Evolutionary conservation across 1,139 yeast species (phyloP).

Genomic region (Zygoascus sp.): DNA sequence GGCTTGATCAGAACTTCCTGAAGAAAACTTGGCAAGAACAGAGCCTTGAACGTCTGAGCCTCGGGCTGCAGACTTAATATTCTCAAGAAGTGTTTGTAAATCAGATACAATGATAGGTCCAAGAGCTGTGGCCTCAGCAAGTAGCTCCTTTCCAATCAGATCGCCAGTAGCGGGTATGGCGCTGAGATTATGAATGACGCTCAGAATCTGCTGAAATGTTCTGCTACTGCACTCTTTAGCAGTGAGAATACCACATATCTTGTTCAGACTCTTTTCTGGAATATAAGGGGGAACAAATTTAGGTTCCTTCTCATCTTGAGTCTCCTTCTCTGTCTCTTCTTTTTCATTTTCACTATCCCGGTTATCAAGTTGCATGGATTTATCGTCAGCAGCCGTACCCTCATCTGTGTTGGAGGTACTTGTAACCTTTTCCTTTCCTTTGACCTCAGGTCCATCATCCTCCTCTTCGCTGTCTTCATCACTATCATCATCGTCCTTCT

Average conservation of each 20-base stretch:
- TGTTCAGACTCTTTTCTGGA: slow-evolving; percentile 58
- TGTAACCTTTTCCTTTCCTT: slow-evolving; percentile 13
- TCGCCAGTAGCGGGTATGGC: slow-evolving; percentile 57
- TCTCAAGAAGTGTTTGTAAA: slow-evolving; percentile 47
- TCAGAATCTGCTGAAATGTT: slow-evolving; percentile 79
- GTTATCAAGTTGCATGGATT: neutral
- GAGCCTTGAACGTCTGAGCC: slow-evolving; percentile 50
- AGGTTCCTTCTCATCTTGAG: slow-evolving; percentile 15
- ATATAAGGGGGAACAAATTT: slow-evolving; percentile 55
- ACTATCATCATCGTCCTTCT: slow-evolving; percentile 17
- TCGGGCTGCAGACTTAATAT: slow-evolving; percentile 39
- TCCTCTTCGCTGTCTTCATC: slow-evolving; percentile 18
- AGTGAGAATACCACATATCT: slow-evolving; percentile 64
- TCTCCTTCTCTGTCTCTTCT: slow-evolving; percentile 4
- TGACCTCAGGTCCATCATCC: slow-evolving; percentile 17
- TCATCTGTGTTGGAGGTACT: slow-evolving; percentile 4
- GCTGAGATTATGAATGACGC: slow-evolving; percentile 77
- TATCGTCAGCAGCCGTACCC: neutral
- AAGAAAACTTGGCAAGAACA: slow-evolving; percentile 62
- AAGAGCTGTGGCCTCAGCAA: slow-evolving; percentile 58
- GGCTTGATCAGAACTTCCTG: slow-evolving; percentile 83
- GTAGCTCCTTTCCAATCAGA: slow-evolving; percentile 64
- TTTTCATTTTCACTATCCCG: slow-evolving; percentile 5
- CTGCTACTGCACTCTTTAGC: slow-evolving; percentile 83
- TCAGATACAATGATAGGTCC: slow-evolving; percentile 58